These are phyloP conservation scores for Claviceps africana DNA, from an alignment of 2,329 filamentous ascomycete species.

Conservation along the genomic window DNA sequence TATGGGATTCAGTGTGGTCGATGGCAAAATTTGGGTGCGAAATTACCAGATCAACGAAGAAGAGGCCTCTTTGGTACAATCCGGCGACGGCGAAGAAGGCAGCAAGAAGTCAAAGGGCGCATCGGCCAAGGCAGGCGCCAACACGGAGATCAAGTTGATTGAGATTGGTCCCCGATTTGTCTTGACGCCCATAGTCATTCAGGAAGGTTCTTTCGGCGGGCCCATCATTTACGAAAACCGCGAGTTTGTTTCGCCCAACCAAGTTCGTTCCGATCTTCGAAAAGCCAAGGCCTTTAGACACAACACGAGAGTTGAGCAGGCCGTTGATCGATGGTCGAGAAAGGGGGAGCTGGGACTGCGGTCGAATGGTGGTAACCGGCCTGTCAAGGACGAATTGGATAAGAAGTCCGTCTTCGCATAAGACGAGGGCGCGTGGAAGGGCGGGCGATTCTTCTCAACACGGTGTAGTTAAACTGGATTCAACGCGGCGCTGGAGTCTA, in stretches of 20 bases:
- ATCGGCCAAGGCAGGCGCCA: slow-evolving; percentile 29
- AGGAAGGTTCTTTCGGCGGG: slow-evolving; percentile 88
- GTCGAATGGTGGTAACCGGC: slow-evolving; percentile 48
- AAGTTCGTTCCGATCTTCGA: slow-evolving; percentile 71
- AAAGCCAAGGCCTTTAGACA: slow-evolving; percentile 64
- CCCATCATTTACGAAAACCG: slow-evolving; percentile 98
- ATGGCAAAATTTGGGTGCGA: slow-evolving; percentile 91
- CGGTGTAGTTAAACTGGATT: neutral
- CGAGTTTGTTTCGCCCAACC: slow-evolving; percentile 93
- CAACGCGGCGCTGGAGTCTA: slow-evolving; percentile 1
- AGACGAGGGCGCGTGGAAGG: slow-evolving; percentile 11
- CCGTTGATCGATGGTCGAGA: slow-evolving; percentile 58
- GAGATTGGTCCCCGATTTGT: slow-evolving; percentile 93
- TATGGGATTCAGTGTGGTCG: slow-evolving; percentile 79
- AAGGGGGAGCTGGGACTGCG: slow-evolving; percentile 64
- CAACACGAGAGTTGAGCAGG: slow-evolving; percentile 60
- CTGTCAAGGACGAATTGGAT: slow-evolving; percentile 57
- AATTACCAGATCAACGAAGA: slow-evolving; percentile 88
- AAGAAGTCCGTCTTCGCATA: slow-evolving; percentile 63
- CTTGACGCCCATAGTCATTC: slow-evolving; percentile 84
- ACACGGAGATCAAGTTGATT: slow-evolving; percentile 68
- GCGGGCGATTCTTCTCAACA: neutral
- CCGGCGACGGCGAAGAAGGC: slow-evolving; percentile 25
- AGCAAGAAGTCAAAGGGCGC: slow-evolving; percentile 25
- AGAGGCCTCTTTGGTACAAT: slow-evolving; percentile 40